A percentile compares a stretch with the other conserved stretches of the same genome.
Conservation (phyloP, 768 basidiomycete genomes). For the Neoboletus magnificus region DNA sequence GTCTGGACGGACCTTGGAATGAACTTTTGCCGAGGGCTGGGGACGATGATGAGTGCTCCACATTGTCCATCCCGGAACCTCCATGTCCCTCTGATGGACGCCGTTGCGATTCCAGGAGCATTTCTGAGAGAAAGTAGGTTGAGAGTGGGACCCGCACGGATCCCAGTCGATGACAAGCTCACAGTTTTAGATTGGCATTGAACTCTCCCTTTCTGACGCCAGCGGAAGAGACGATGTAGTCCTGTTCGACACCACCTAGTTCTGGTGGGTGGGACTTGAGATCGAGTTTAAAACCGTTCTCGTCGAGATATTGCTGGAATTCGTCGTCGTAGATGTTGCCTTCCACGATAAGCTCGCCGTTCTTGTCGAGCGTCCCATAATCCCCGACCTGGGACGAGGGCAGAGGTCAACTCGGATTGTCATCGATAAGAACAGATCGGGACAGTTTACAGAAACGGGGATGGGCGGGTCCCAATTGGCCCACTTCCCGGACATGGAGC, state of each 20-base stretch:
- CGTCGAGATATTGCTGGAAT: conserved; percentile 2
- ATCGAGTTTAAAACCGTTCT: not conserved
- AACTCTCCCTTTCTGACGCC: conserved; percentile 18
- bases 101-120: conserved; percentile 16
- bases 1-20: conserved; percentile 14
- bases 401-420: not conserved
- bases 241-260: conserved; percentile 8
- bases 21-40: conserved; percentile 19
- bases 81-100: conserved; percentile 31
- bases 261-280: conserved; percentile 1
- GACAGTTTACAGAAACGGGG: conserved; percentile 18
- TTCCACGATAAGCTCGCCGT: conserved; percentile 3
- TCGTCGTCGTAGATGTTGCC: conserved; percentile 28
- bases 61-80: conserved; percentile 19
- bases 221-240: conserved; percentile 18
- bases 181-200: conserved; percentile 1
- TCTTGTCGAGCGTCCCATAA: conserved; percentile 25
- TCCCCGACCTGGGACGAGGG: conserved; percentile 23
- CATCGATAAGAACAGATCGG: not conserved
- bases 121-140: not conserved
- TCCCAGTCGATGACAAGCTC: not conserved
- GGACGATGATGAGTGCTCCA: conserved; percentile 31
- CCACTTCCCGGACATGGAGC: conserved; percentile 26
- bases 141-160: no score
- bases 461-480: conserved; percentile 33